Percentiles rank a stretch among this genome's conserved stretches.
Conservation (phyloP, 2,329 filamentous ascomycete genomes). For the Stemphylium lycopersici region DNA sequence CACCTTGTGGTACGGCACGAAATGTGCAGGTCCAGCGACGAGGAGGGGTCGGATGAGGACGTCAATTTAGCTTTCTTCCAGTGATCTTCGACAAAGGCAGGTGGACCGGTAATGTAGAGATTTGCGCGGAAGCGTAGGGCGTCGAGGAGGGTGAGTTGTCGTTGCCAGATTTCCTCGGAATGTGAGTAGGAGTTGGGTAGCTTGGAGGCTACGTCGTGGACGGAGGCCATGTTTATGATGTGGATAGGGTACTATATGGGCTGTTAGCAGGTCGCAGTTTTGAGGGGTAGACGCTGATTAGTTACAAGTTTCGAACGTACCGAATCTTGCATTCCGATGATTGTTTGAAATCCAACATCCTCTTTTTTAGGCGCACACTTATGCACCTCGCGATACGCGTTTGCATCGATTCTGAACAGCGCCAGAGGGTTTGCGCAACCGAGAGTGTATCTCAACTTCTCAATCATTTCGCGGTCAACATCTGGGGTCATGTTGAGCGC, state of each 20-base stretch:
- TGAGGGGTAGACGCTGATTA: neutral
- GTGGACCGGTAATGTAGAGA: constrained; percentile 69
- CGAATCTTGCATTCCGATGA: constrained; percentile 72
- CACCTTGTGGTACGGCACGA: constrained; percentile 72
- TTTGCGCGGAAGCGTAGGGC: constrained; percentile 73
- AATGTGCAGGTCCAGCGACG: constrained; percentile 54
- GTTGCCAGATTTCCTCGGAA: constrained; percentile 50
- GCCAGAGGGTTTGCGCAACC: constrained; percentile 70
- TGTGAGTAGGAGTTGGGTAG: constrained; percentile 55
- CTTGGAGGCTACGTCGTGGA: constrained; percentile 65
- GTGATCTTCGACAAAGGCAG: constrained; percentile 71
- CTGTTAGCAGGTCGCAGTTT: neutral
- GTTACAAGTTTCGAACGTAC: constrained; percentile 47
- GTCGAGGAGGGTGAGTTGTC: constrained; percentile 59
- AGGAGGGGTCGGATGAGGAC: constrained; percentile 4
- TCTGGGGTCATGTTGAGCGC: constrained; percentile 55
- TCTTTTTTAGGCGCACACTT: constrained; percentile 65
- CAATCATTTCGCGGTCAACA: constrained; percentile 61
- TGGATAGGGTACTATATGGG: constrained; percentile 70
- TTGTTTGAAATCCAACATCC: constrained; percentile 67
- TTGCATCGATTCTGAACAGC: constrained; percentile 71
- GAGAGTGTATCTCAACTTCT: constrained; percentile 68
- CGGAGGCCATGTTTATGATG: constrained; percentile 68
- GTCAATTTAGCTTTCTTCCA: constrained; percentile 64
- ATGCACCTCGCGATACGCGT: constrained; percentile 63